Evolutionary conservation across 2,329 filamentous ascomycete genomes (phyloP).

Genomic region (Pyrenophora seminiperda): DNA sequence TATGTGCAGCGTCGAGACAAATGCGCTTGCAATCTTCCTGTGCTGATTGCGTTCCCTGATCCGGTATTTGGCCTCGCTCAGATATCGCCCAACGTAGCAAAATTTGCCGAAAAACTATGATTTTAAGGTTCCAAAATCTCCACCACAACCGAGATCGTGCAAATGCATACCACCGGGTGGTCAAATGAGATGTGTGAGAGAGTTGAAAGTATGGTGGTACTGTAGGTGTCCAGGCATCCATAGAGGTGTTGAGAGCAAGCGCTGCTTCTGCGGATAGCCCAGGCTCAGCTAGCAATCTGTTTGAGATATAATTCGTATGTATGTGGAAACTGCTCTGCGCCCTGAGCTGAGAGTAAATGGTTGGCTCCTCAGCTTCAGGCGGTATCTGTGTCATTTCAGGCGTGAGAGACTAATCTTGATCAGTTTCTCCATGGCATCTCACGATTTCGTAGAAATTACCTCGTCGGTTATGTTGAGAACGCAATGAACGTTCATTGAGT

Average conservation of each 20-base stretch:
- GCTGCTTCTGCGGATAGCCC: slow-evolving; percentile 33
- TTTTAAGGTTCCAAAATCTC: slow-evolving; percentile 36
- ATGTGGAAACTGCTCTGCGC: slow-evolving; percentile 31
- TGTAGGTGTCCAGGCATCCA: slow-evolving; percentile 26
- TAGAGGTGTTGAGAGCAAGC: slow-evolving; percentile 23
- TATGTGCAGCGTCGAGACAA: slow-evolving; percentile 34
- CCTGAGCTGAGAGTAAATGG: slow-evolving; percentile 29
- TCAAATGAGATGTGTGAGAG: slow-evolving; percentile 7
- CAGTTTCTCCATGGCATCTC: not conserved
- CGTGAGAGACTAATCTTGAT: slow-evolving; percentile 25
- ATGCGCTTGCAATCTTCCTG: slow-evolving; percentile 31
- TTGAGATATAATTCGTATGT: slow-evolving; percentile 33
- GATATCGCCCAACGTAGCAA: slow-evolving; percentile 30
- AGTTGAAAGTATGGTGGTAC: slow-evolving; percentile 28
- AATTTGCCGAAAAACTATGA: slow-evolving; percentile 34
- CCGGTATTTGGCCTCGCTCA: slow-evolving; percentile 26
- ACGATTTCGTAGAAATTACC: slow-evolving; percentile 5
- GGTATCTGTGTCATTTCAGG: slow-evolving; percentile 27
- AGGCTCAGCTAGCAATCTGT: slow-evolving; percentile 30
- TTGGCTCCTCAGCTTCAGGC: slow-evolving; percentile 22
- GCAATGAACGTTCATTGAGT: slow-evolving; percentile 32
- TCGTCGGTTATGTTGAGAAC: slow-evolving; percentile 32
- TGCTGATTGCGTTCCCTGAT: slow-evolving; percentile 21
- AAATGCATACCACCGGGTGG: slow-evolving; percentile 28
- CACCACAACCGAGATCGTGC: slow-evolving; percentile 33